Evolutionary conservation across 2,329 filamentous ascomycete species (phyloP), one percentile per base, ranked within the genome.

Genomic region (Aspergillus jensenii): DNA sequence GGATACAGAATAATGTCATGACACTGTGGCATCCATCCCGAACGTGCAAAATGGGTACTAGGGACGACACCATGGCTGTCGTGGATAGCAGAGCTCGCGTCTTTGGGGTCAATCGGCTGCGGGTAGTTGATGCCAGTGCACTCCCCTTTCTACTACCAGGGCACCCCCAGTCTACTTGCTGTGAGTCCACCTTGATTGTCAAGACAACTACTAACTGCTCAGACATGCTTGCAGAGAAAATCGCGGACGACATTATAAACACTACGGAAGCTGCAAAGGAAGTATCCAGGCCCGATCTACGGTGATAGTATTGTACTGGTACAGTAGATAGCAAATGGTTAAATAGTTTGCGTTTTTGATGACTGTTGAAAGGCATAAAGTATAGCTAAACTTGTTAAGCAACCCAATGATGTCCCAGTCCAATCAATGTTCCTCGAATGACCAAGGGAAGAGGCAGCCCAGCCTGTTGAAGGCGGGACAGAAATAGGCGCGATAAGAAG

Each of bases 151-250:
- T 76, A 27, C 67, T 72, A 2, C 75, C 75, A 2, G 76, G 74
- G 9, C 74, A 78, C 65, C 74, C 74, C 1, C 69, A 73, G 62
- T 64, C 67, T 12, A 70, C 71, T 4, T 62, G 75, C 21, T 78
- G 68, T 71, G 58, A 66, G 71, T 69, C 7, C 50, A 2, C 44
- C 3, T 2, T 8, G 19, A 4, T 15, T 25, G 1, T n/a, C 31
- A 12, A 23, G 27, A 1, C 12, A 6, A 15, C 1, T 27, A 12
- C 33, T 56, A 8, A 56, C 11, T 4, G 11, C 4, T 2, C 52
- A 67, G 66, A 77, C 66, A 70, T 69, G 51, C 59, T 77, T 17
- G 75, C 74, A 0, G 75, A 78, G 63, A 78, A 77, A 61, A 71
- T 76, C 43, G 66, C 72, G 4, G 66, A 66, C 46, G 61, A 35